Evolutionary conservation across 2,329 filamentous ascomycete genomes (phyloP).

Genomic region (Diaporthe aspalathi): DNA sequence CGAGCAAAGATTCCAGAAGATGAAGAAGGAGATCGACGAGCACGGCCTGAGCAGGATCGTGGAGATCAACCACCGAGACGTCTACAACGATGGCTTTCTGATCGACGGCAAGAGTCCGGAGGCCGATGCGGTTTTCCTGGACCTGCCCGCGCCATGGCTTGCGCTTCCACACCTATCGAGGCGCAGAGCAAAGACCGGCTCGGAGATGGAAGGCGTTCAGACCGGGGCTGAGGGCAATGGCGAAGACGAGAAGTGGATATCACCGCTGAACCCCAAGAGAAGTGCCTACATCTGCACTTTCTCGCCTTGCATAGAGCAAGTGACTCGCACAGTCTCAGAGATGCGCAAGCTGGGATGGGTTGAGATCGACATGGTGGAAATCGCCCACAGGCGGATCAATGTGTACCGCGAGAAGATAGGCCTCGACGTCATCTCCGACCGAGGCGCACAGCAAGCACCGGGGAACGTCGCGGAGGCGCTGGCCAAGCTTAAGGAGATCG

Average conservation of each 20-base stretch:
- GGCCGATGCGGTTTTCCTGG: constrained; percentile 80
- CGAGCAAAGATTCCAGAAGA: constrained; percentile 75
- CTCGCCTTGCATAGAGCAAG: constrained; percentile 97
- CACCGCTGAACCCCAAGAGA: constrained; percentile 76
- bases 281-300: constrained; percentile 90
- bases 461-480: constrained; percentile 85
- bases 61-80: constrained; percentile 80
- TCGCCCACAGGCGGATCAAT: constrained; percentile 82
- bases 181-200: constrained; percentile 49
- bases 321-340: constrained; percentile 83
- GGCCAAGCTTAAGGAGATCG: constrained; percentile 76
- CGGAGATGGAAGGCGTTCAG: constrained; percentile 41
- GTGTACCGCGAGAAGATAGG: constrained; percentile 85
- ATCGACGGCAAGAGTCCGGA: constrained; percentile 69
- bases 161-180: constrained; percentile 81
- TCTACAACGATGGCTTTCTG: constrained; percentile 80
- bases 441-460: constrained; percentile 76
- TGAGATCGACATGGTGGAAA: constrained; percentile 92
- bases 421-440: constrained; percentile 71
- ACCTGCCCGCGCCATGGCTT: constrained; percentile 84
- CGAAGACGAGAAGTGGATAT: constrained; percentile 57
- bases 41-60: constrained; percentile 76
- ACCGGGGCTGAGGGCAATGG: constrained; percentile 30
- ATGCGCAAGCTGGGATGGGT: constrained; percentile 88
- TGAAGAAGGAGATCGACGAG: constrained; percentile 75